Percentiles rank a stretch among this genome's conserved stretches.
Conservation (phyloP, 768 basidiomycete genomes). For the Amanita phalloides region DNA sequence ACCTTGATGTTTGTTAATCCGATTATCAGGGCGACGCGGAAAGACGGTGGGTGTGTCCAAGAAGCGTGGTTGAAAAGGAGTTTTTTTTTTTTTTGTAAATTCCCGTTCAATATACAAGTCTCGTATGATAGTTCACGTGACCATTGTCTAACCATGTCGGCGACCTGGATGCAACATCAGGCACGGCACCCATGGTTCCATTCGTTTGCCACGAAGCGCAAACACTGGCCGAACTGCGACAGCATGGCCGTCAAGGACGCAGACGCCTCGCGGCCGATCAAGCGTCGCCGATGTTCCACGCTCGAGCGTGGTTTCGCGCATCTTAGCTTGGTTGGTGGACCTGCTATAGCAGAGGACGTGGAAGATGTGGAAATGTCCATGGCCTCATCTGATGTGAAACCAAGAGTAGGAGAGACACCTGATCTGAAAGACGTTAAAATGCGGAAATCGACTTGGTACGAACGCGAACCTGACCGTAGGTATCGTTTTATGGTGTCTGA, state of each 20-base stretch:
- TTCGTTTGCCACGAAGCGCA: slow-evolving; percentile 27
- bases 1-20: background rate
- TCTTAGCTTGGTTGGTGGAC: slow-evolving; percentile 24
- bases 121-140: background rate
- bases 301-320: slow-evolving; percentile 51
- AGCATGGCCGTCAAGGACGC: slow-evolving; percentile 4
- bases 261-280: slow-evolving; percentile 13
- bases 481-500: background rate
- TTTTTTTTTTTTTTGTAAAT: background rate
- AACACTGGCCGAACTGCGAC: slow-evolving; percentile 16
- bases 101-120: too few relatives aligned
- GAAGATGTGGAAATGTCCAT: slow-evolving; percentile 7
- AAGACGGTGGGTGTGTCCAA: slow-evolving; percentile 97
- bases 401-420: slow-evolving; percentile 3
- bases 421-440: slow-evolving; percentile 43
- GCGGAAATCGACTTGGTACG: slow-evolving; percentile 56
- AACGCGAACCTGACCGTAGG: slow-evolving; percentile 61
- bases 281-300: slow-evolving; percentile 36
- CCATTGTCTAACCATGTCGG: background rate
- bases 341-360: slow-evolving; percentile 5
- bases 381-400: slow-evolving; percentile 1
- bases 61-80: slow-evolving; percentile 49
- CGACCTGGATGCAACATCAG: slow-evolving; percentile 18
- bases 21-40: slow-evolving; percentile 68
- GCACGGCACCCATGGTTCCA: slow-evolving; percentile 36